Conservation (phyloP, 345 rosid species). For the Gossypium australe region DNA sequence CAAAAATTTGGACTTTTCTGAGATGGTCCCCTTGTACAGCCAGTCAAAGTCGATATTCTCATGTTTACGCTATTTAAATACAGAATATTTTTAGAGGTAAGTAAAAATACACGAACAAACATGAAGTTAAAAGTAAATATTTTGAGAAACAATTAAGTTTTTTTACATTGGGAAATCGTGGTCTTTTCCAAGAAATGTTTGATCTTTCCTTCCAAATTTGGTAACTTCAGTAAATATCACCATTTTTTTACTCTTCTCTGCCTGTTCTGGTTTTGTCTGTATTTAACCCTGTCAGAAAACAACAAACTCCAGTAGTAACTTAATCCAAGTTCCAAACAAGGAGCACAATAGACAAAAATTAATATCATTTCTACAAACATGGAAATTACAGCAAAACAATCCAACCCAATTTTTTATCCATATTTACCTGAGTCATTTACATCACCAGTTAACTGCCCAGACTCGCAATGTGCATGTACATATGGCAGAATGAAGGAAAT, state of each 20-base stretch:
- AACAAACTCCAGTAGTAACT: conserved; percentile 6
- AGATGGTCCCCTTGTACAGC: background rate
- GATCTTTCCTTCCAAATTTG: background rate
- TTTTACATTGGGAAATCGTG: background rate
- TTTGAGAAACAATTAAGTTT: background rate
- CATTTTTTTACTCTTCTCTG: no score
- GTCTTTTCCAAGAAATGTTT: background rate
- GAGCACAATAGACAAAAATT: background rate
- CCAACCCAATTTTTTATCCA: background rate
- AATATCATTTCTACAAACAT: background rate
- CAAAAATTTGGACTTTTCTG: background rate
- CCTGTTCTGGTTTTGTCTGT: no score
- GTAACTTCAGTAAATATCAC: no score
- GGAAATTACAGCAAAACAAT: background rate
- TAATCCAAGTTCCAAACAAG: background rate
- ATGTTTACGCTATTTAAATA: background rate
- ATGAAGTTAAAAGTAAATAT: background rate
- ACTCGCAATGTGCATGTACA: background rate
- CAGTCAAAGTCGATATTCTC: background rate
- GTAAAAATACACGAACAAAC: no score
- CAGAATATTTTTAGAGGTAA: background rate
- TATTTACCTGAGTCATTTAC: background rate
- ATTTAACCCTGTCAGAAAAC: conserved; percentile 5
- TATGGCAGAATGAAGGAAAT: conserved; percentile 3
- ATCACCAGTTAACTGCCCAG: background rate